These are phyloP conservation scores for Trametes hirsuta DNA, from an alignment of 1,284 basidiomycete genomes.

Conservation along the genomic window DNA sequence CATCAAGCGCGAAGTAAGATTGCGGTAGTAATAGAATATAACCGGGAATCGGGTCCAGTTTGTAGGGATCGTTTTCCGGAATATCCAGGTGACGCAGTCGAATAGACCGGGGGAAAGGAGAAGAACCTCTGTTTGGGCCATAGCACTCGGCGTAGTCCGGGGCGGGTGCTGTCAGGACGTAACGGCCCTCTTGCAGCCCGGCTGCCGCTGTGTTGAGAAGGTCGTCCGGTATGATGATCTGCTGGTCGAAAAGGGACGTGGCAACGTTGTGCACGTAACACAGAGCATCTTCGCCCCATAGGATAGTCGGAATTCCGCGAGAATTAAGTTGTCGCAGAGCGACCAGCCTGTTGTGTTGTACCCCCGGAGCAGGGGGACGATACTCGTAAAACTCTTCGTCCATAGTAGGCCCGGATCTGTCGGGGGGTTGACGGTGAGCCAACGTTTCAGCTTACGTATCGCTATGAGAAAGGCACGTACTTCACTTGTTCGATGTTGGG, in stretches of 20 bases:
- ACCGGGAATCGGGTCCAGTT: slow-evolving; percentile 4
- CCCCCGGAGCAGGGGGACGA: not conserved
- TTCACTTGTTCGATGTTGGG: too few species aligned
- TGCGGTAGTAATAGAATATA: slow-evolving; percentile 5
- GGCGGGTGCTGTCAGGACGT: not conserved
- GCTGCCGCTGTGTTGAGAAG: not conserved
- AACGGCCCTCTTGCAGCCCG: slow-evolving; percentile 1
- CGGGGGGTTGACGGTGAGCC: too few species aligned
- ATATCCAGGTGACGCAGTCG: slow-evolving; percentile 10
- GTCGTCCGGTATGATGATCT: slow-evolving; percentile 11
- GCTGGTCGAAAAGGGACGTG: slow-evolving; percentile 10
- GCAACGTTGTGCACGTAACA: slow-evolving; percentile 5
- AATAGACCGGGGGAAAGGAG: not conserved
- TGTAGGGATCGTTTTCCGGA: slow-evolving; percentile 8
- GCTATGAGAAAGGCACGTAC: too few species aligned
- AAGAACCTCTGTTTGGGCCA: not conserved
- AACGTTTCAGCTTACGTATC: too few species aligned
- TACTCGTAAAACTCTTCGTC: slow-evolving; percentile 2
- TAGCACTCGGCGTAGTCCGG: not conserved
- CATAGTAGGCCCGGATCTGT: too few species aligned
- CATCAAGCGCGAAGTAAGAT: slow-evolving; percentile 4
- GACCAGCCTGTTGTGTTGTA: not conserved
- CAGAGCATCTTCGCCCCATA: slow-evolving; percentile 13
- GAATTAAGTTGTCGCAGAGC: slow-evolving; percentile 7
- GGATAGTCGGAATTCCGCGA: not conserved